Base-by-base conservation (phyloP, 768 basidiomycete genomes). In the Tylopilus plumbeoviolaceoides region DNA sequence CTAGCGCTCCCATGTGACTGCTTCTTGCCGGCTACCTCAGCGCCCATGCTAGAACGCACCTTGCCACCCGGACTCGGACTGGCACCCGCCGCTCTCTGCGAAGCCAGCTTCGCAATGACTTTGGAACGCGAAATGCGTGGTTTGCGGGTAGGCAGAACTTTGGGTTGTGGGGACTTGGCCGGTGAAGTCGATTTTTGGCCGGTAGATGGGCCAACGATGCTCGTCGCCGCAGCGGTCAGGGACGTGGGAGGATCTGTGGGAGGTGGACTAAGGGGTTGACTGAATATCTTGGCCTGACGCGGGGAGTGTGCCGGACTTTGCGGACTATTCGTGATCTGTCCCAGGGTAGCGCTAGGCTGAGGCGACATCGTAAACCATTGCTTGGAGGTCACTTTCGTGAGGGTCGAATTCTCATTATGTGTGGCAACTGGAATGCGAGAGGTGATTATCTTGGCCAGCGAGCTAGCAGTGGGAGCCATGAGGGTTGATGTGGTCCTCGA, bases 41-140 rank as follows among this genome's bases (percentile, higher is more conserved):
- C 71, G 23, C 81, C 76, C 36, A 78, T 63, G 56, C 85, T 88
- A 30, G 86, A 87, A 42, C 79, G 72, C 10, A 65, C 56, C 57
- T 67, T 71, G 30, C 69, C 38, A 9, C 57, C 61, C 9, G 63
- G 2, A 4, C 46, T 46, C 25, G 61, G 10, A 12, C 50, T 17
- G 4, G 50, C 14, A 10, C 63, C 68, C 10, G 65, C 67, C 14
- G 78, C 80, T 7, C 89, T 81, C 66, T 91, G 85, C 14, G 85
- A 85, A 1, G 84, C 86, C 33, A 91, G 72, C 59, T 77, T 81
- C 0, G 89, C 86, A 42, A 91, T 89, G 38, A 91, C 87, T 55
- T 84, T 85, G 25, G 87, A 88, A 36, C 90, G 80, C 40, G 89
- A 91, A 57, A 91, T 88, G 8, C 88, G 80, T 5, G 89, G 89